These are phyloP conservation scores for Trichophyton rubrum DNA, from an alignment of 2,329 filamentous ascomycete species.

Conservation along the genomic window DNA sequence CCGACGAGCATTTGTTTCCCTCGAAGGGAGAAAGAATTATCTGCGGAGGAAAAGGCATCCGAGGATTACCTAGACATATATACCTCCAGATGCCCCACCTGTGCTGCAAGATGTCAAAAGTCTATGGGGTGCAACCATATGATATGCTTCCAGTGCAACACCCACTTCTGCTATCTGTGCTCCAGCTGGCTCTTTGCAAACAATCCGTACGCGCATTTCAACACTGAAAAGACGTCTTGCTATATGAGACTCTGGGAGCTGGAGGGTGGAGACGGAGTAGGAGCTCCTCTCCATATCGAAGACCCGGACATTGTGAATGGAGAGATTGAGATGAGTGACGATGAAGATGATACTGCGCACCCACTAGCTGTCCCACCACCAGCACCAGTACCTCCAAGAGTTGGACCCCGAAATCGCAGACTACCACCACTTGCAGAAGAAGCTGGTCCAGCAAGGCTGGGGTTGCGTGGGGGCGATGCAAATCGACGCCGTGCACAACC, in stretches of 20 bases:
- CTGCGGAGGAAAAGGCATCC: conserved; percentile 73
- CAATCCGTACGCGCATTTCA: conserved; percentile 86
- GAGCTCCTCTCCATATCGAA: conserved; percentile 4
- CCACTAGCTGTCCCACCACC: conserved; percentile 29
- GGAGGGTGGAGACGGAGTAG: conserved; percentile 57
- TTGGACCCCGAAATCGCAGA: conserved; percentile 7
- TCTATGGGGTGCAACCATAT: conserved; percentile 94
- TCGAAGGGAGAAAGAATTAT: conserved; percentile 53
- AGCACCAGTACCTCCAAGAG: conserved; percentile 19
- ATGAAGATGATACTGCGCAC: conserved; percentile 24
- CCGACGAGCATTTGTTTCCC: conserved; percentile 63
- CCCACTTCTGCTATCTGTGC: conserved; percentile 93
- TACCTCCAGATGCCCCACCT: conserved; percentile 82
- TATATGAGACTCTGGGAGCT: conserved; percentile 84
- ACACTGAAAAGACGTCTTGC: conserved; percentile 55
- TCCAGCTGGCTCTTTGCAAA: conserved; percentile 67
- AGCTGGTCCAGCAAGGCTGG: not conserved
- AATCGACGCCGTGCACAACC: not conserved
- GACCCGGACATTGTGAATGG: conserved; percentile 22
- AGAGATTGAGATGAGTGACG: conserved; percentile 18
- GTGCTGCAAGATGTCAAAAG: conserved; percentile 74
- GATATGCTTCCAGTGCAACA: conserved; percentile 78
- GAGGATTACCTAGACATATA: conserved; percentile 70
- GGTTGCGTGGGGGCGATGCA: conserved; percentile 7
- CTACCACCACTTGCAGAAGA: conserved; percentile 13